These are phyloP conservation scores for Decorospora gaudefroyi DNA, from an alignment of 2,329 filamentous ascomycete species.

Conservation along the genomic window DNA sequence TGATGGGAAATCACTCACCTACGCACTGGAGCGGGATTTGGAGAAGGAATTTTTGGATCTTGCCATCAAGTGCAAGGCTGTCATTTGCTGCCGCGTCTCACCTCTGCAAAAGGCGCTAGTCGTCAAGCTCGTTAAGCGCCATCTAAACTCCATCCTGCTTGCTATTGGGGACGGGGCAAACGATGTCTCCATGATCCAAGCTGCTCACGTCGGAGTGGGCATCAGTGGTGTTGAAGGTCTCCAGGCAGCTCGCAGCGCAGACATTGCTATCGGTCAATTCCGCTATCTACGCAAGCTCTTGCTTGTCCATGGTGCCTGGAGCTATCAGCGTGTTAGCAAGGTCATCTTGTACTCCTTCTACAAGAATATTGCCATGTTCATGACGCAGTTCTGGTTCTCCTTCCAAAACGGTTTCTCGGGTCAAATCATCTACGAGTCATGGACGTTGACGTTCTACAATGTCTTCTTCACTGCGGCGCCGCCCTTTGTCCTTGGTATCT, in stretches of 20 bases:
- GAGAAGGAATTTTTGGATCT: slow-evolving; percentile 93
- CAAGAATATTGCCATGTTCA: slow-evolving; percentile 97
- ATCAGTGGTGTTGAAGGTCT: slow-evolving; percentile 97
- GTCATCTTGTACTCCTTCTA: slow-evolving; percentile 99
- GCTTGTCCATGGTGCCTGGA: slow-evolving; percentile 95
- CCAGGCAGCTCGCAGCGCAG: slow-evolving; percentile 91
- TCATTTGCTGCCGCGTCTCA: slow-evolving; percentile 95
- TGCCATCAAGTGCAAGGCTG: slow-evolving; percentile 96
- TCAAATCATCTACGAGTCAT: slow-evolving; percentile 97
- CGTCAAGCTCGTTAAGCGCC: slow-evolving; percentile 96
- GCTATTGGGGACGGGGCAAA: slow-evolving; percentile 98
- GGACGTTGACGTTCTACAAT: slow-evolving; percentile 99
- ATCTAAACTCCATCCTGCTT: slow-evolving; percentile 86
- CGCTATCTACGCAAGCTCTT: slow-evolving; percentile 91
- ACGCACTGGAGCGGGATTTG: slow-evolving; percentile 87
- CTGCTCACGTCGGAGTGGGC: slow-evolving; percentile 94
- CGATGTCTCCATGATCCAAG: slow-evolving; percentile 99
- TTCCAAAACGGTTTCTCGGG: slow-evolving; percentile 99
- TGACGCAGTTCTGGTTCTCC: slow-evolving; percentile 98
- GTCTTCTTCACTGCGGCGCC: slow-evolving; percentile 96
- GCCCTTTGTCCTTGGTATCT: slow-evolving; percentile 90
- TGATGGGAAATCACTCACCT: slow-evolving; percentile 94
- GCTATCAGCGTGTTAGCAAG: slow-evolving; percentile 94
- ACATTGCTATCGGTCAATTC: slow-evolving; percentile 96
- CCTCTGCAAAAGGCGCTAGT: slow-evolving; percentile 96